These are phyloP conservation scores for Eimeria tenella DNA, from an alignment of 169 alveolate genomes.

Conservation along the genomic window DNA sequence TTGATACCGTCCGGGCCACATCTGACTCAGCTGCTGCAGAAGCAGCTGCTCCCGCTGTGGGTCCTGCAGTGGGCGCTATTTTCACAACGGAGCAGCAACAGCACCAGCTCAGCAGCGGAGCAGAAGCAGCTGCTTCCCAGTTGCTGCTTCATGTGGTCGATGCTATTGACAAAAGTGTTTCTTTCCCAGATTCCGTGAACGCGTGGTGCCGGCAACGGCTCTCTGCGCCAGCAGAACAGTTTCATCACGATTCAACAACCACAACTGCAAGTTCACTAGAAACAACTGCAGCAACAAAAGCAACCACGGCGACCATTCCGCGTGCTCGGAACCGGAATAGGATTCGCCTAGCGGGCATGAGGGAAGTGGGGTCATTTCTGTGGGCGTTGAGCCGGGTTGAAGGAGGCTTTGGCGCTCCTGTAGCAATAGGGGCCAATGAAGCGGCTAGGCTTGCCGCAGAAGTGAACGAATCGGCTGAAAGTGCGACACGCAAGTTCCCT, in stretches of 20 bases:
- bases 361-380: slow-evolving; percentile 52
- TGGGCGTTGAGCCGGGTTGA: slow-evolving; percentile 55
- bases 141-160: slow-evolving; percentile 40
- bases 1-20: background rate
- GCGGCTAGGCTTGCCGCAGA: slow-evolving; percentile 1
- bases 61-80: background rate
- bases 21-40: background rate
- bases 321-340: background rate
- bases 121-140: slow-evolving; percentile 52
- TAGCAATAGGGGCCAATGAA: background rate
- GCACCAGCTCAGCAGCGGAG: slow-evolving; percentile 54
- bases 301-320: background rate
- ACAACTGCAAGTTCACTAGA: background rate
- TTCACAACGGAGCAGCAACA: slow-evolving; percentile 1
- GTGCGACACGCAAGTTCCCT: background rate
- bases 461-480: background rate
- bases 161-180: slow-evolving; percentile 10
- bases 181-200: slow-evolving; percentile 25
- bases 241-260: background rate
- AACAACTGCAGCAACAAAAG: background rate
- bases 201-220: background rate
- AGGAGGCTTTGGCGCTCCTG: slow-evolving; percentile 43
- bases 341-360: slow-evolving; percentile 46
- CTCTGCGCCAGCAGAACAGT: background rate
- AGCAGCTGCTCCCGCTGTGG: background rate